These are phyloP conservation scores for Cadophora sp. DNA, from an alignment of 2,329 filamentous ascomycete genomes.

Conservation along the genomic window DNA sequence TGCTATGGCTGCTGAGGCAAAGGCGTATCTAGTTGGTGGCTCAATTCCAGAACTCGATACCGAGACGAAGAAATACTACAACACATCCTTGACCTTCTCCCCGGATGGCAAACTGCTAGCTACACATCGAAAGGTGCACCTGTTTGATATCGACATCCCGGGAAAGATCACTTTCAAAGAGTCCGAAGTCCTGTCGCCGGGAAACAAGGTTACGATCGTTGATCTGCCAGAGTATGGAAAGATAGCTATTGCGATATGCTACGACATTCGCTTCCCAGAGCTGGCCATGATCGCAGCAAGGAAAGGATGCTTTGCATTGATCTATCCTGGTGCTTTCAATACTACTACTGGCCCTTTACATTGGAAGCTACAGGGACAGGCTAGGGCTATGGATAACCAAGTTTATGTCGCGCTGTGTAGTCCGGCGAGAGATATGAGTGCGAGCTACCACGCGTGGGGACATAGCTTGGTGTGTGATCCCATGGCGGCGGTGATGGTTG, in stretches of 20 bases:
- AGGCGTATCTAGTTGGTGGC: constrained; percentile 85
- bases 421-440: constrained; percentile 79
- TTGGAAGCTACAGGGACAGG: constrained; percentile 84
- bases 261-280: constrained; percentile 96
- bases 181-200: constrained; percentile 85
- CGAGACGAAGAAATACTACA: constrained; percentile 76
- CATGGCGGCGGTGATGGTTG: constrained; percentile 79
- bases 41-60: constrained; percentile 86
- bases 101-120: constrained; percentile 82
- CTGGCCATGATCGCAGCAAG: constrained; percentile 88
- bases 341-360: constrained; percentile 90
- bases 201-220: constrained; percentile 84
- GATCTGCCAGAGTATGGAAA: constrained; percentile 89
- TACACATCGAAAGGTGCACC: constrained; percentile 89
- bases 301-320: constrained; percentile 81
- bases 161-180: constrained; percentile 93
- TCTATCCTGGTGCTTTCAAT: constrained; percentile 99
- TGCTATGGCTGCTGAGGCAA: constrained; percentile 77
- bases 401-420: constrained; percentile 92
- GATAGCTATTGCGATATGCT: constrained; percentile 92
- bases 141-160: constrained; percentile 98
- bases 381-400: constrained; percentile 91
- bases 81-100: constrained; percentile 85
- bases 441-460: constrained; percentile 88
- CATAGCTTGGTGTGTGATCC: constrained; percentile 91